Conservation (phyloP, 495 filamentous ascomycete species). For the Talaromyces proteolyticus region DNA sequence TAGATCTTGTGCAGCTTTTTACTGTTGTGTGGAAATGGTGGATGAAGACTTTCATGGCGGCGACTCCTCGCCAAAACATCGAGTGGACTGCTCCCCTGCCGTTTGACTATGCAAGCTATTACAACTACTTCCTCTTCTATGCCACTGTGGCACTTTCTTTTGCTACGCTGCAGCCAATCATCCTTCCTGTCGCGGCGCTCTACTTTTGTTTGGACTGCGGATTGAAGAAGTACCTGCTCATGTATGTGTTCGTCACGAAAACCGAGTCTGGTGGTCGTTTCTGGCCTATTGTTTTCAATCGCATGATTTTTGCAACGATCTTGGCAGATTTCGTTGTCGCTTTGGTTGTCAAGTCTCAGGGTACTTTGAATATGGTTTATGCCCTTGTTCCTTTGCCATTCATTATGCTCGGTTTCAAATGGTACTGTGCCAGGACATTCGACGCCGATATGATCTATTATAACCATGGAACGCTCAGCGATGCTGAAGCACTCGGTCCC, state of each 20-base stretch:
- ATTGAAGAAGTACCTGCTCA: constrained; percentile 89
- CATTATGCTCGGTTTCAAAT: constrained; percentile 78
- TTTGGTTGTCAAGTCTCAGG: constrained; percentile 58
- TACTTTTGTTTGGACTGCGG: constrained; percentile 86
- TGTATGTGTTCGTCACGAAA: constrained; percentile 96
- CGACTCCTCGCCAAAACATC: constrained; percentile 89
- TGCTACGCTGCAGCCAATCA: constrained; percentile 79
- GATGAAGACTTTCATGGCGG: constrained; percentile 72
- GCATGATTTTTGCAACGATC: constrained; percentile 76
- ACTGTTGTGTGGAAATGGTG: constrained; percentile 76
- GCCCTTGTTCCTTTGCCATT: constrained; percentile 73
- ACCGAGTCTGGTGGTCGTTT: constrained; percentile 92
- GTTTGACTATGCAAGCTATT: constrained; percentile 95
- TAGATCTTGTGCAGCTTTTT: constrained; percentile 83
- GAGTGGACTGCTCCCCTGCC: constrained; percentile 87
- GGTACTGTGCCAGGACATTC: constrained; percentile 71
- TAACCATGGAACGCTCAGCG: constrained; percentile 53
- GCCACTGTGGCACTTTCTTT: constrained; percentile 84
- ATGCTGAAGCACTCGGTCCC: constrained; percentile 48
- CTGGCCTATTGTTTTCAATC: constrained; percentile 89
- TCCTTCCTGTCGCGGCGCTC: constrained; percentile 81
- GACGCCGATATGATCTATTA: constrained; percentile 75
- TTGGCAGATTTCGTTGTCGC: constrained; percentile 76
- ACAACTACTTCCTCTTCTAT: constrained; percentile 94
- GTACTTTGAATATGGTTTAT: constrained; percentile 52